phyloP scores from a whole-genome alignment of 371 early-diverging fungal species.

The Umbelopsis sp. region DNA sequence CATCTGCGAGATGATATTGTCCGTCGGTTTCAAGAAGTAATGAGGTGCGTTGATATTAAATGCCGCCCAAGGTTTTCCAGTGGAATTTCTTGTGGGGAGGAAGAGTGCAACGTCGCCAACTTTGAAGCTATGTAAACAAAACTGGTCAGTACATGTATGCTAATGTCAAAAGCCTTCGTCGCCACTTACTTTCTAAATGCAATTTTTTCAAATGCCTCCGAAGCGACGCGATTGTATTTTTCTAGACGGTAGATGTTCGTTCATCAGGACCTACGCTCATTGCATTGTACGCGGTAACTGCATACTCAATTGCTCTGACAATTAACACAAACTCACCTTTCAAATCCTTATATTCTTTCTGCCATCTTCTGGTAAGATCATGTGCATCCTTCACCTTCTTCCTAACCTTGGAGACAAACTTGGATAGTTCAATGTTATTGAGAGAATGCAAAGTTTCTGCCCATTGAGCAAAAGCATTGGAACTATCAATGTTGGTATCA shows the following conservation, averaged over 20 bases:
- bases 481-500: slow-evolving; percentile 32
- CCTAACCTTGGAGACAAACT: slow-evolving; percentile 42
- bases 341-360: slow-evolving; percentile 41
- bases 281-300: too few species aligned
- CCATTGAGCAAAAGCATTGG: slow-evolving; percentile 31
- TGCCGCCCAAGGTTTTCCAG: slow-evolving; percentile 79
- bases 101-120: slow-evolving; percentile 75
- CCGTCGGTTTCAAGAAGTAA: slow-evolving; percentile 67
- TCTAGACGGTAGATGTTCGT: slow-evolving; percentile 31
- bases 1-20: slow-evolving; percentile 41
- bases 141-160: not conserved
- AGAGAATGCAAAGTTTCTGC: slow-evolving; percentile 38
- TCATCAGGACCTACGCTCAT: too few species aligned
- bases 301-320: too few species aligned
- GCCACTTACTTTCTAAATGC: slow-evolving; percentile 61
- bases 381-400: slow-evolving; percentile 52
- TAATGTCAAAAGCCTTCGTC: not conserved
- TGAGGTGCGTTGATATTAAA: slow-evolving; percentile 81
- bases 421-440: slow-evolving; percentile 30
- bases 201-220: slow-evolving; percentile 57
- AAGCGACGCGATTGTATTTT: slow-evolving; percentile 48
- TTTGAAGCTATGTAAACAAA: slow-evolving; percentile 56
- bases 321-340: slow-evolving; percentile 32
- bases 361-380: slow-evolving; percentile 41
- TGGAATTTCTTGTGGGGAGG: slow-evolving; percentile 73